These are phyloP conservation scores for Xerocomus nothofagi DNA, from an alignment of 1,284 basidiomycete species.

Conservation along the genomic window DNA sequence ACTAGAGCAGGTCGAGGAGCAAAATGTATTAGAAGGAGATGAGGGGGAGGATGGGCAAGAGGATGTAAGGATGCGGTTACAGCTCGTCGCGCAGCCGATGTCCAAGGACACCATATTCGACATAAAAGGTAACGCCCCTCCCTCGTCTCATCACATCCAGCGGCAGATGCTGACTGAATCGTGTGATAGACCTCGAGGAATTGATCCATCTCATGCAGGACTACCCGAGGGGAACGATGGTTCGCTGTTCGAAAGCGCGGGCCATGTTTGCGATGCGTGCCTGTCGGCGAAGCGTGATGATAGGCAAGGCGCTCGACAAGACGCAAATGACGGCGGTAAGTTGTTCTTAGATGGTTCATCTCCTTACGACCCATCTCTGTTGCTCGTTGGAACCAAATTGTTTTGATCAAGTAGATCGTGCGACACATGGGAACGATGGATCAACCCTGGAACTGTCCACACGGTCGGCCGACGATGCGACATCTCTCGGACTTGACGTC, in stretches of 20 bases:
- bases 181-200: slow-evolving; percentile 85
- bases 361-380: neutral
- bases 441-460: slow-evolving; percentile 98
- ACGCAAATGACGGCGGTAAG: slow-evolving; percentile 78
- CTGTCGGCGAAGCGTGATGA: slow-evolving; percentile 95
- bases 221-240: slow-evolving; percentile 72
- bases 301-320: slow-evolving; percentile 80
- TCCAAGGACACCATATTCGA: slow-evolving; percentile 87
- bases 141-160: neutral
- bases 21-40: slow-evolving; percentile 33
- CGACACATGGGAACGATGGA: slow-evolving; percentile 95
- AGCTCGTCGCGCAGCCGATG: slow-evolving; percentile 82
- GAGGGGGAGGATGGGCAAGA: slow-evolving; percentile 2
- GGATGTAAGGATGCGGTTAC: slow-evolving; percentile 51
- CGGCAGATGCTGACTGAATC: slow-evolving; percentile 1
- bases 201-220: slow-evolving; percentile 85
- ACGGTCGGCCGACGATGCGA: slow-evolving; percentile 95
- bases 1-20: slow-evolving; percentile 55
- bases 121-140: slow-evolving; percentile 44
- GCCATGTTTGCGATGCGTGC: slow-evolving; percentile 97
- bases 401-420: slow-evolving; percentile 58
- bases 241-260: slow-evolving; percentile 90
- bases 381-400: neutral
- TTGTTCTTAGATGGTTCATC: neutral
- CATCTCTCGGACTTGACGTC: slow-evolving; percentile 52